These are phyloP conservation scores for Aspergillus baeticus DNA, from an alignment of 495 filamentous ascomycete species.

Conservation along the genomic window DNA sequence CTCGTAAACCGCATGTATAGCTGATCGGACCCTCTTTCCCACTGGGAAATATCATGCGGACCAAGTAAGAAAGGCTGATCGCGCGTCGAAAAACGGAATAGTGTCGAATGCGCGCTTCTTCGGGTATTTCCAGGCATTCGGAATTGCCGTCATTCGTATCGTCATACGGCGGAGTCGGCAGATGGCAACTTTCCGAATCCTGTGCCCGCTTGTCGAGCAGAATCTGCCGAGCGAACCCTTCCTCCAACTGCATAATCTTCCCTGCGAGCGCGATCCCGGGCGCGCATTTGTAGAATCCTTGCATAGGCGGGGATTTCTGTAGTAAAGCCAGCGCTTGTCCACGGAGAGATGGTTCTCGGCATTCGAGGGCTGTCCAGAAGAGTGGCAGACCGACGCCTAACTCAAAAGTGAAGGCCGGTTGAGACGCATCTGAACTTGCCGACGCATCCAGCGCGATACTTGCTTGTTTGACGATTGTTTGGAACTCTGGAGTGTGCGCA, in stretches of 20 bases:
- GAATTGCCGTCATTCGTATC: not conserved
- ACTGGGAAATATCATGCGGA: not conserved
- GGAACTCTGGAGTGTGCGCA: conserved; percentile 22
- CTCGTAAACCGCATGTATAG: not conserved
- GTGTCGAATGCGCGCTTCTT: conserved; percentile 1
- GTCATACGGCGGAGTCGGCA: not conserved
- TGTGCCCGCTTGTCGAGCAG: no score
- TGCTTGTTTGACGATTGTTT: conserved; percentile 28
- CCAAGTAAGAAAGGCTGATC: not conserved
- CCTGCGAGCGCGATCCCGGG: not conserved
- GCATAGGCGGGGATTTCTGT: conserved; percentile 19
- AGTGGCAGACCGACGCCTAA: conserved; percentile 25
- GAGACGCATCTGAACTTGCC: conserved; percentile 19
- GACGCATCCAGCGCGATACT: conserved; percentile 16
- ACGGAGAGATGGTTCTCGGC: conserved; percentile 26
- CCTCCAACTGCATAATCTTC: not conserved
- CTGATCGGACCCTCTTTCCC: not conserved
- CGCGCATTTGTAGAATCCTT: conserved; percentile 25
- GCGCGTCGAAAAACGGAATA: not conserved
- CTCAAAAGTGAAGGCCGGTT: conserved; percentile 34
- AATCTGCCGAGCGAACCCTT: not conserved
- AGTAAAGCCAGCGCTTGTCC: conserved; percentile 27
- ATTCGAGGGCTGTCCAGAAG: conserved; percentile 27
- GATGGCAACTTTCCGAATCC: no score
- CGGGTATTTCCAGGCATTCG: not conserved